A percentile compares a stretch with the other conserved stretches of the same genome.
Conservation (phyloP, 2,329 filamentous ascomycete genomes). For the Coniochaeta sp. region DNA sequence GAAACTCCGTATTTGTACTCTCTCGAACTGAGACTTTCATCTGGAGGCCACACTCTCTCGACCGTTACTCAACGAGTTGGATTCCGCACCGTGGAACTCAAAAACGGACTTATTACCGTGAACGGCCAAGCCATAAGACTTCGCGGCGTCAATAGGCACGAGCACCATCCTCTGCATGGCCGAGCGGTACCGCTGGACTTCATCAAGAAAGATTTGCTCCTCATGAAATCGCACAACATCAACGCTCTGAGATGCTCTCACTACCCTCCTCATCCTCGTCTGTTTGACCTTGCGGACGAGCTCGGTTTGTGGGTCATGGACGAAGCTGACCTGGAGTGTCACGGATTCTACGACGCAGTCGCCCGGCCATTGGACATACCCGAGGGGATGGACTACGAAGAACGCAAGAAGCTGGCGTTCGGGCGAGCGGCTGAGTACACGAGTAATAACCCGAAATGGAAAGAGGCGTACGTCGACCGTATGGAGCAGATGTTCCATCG, state of each 20-base stretch:
- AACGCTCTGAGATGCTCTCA: constrained; percentile 64
- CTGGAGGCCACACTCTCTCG: neutral
- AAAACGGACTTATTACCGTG: constrained; percentile 50
- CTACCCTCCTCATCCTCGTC: constrained; percentile 53
- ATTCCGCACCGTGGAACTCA: constrained; percentile 57
- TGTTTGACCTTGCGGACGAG: constrained; percentile 56
- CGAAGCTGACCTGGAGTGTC: constrained; percentile 44
- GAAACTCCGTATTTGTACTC: constrained; percentile 57
- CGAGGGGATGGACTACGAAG: constrained; percentile 49
- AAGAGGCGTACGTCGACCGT: constrained; percentile 59
- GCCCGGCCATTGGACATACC: constrained; percentile 44
- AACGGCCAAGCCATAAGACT: constrained; percentile 56
- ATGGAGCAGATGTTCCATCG: constrained; percentile 56
- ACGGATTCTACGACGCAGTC: constrained; percentile 43
- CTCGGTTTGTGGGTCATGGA: constrained; percentile 56
- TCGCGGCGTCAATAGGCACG: constrained; percentile 61
- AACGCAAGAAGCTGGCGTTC: constrained; percentile 51
- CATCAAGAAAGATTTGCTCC: constrained; percentile 51
- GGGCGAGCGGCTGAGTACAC: constrained; percentile 48
- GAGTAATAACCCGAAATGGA: constrained; percentile 54
- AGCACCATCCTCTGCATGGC: constrained; percentile 58
- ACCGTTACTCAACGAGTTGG: constrained; percentile 43
- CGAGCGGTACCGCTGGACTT: constrained; percentile 56
- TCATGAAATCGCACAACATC: constrained; percentile 66
- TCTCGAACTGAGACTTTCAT: constrained; percentile 33